Base-by-base conservation (phyloP, 331 rosid species). In the Malus hybrid region DNA sequence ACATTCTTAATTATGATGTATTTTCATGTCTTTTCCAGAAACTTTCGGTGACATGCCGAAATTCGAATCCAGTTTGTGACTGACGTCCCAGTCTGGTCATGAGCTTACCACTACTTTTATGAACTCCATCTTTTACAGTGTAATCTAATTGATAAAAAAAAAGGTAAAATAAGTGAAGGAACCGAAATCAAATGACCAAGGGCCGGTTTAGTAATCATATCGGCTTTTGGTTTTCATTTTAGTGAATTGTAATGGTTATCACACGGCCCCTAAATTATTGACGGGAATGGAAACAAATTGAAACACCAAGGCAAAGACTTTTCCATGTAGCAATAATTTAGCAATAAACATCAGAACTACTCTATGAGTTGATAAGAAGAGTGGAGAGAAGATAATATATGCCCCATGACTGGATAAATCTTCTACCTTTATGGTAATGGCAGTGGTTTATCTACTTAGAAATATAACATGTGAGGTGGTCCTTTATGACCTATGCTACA, bases 51-150 rank as follows among this genome's bases (percentile, higher is more conserved):
- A 68, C 74, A 50, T 50, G 78, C 74, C 5, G 46, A 50, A 72
- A 74, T 61, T 74, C 77, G 57, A 48, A 73, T 69, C 76, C 77
- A 77, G 48, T 34, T 56, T 74, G 82, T 80, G 83, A 79, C 69
- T 74, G 39, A 75, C 57, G 53, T 79, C 65, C 77, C 75, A 58
- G 68, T 84, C 81, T 74, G 52, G 68, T 61, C 30, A 4, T 39
- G 73, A 68, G 72, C 66, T 66, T 20, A 63, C 57, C 20, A 10
- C 24, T 33, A n/a, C 48, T 15, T 32, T 9, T 70, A 15, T 50
- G 44, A 29, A n/a, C 28, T 34, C 16, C 52, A 34, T 34, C 10
- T 19, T 26, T 15, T 34, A 2, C 14, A 18, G 15, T 32, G 68
- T 63, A 6, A 64, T 18, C 19, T 4, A 7, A 32, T 32, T 28